phyloP scores from a whole-genome alignment of 2,329 filamentous ascomycete genomes.

The Xylariaceae sp. region DNA sequence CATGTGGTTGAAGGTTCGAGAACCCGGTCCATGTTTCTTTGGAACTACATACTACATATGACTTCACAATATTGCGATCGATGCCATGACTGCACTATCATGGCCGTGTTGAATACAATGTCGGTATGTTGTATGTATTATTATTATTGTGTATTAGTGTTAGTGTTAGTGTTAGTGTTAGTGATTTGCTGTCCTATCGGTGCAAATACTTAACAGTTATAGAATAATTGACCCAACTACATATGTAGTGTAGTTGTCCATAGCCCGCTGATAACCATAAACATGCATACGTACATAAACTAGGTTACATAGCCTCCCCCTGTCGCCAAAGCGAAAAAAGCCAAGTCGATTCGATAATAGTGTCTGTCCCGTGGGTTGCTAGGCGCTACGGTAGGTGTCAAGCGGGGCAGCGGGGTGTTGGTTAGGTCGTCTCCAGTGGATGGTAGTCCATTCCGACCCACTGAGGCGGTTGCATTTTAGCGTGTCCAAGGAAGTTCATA shows the following conservation, averaged over 20 bases:
- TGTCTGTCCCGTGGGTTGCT: constrained; percentile 2
- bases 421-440: neutral
- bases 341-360: constrained; percentile 22
- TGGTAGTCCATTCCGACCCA: neutral
- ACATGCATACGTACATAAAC: too few relatives aligned
- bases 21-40: neutral
- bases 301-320: constrained; percentile 20
- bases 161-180: too few relatives aligned
- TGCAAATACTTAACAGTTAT: constrained; percentile 1
- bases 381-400: too few relatives aligned
- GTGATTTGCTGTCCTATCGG: neutral
- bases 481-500: neutral
- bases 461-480: neutral
- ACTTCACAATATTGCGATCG: neutral
- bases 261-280: too few relatives aligned
- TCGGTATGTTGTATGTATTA: constrained; percentile 1
- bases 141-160: too few relatives aligned
- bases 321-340: constrained; percentile 13
- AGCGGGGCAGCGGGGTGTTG: too few relatives aligned
- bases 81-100: neutral
- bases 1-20: neutral
- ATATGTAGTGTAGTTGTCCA: too few relatives aligned
- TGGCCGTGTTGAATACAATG: constrained; percentile 9
- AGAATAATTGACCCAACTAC: too few relatives aligned
- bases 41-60: neutral